Evolutionary conservation across 805 yeast species (phyloP), one percentile per base, ranked within the genome.

Genomic region (Jamesozyma piceae): DNA sequence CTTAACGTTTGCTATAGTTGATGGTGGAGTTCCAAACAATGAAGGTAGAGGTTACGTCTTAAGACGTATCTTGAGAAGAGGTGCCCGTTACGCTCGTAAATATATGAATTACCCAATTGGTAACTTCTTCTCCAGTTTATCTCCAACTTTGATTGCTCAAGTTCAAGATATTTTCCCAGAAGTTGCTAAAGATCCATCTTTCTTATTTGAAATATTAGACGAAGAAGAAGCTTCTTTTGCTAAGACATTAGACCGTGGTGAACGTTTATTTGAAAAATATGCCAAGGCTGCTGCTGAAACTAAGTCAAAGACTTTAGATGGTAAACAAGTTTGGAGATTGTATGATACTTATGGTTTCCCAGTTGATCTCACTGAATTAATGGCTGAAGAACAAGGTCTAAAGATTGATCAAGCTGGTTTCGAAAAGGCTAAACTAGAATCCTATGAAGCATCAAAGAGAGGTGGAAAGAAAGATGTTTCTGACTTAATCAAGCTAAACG

Each of bases 301-400:
- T 24, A 81, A 83, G 37, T 77, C 75, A 49, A 88, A 81, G 64
- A 75, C 82, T 32, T 74, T 92, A 49, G 77, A 84, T 38, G 99
- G 99, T 63, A 81, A 77, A 57, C 97, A 90, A 63, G 98, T 92
- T 32, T 92, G 99, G 99, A 79, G 99, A 68, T 73, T 92, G 55
- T 92, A 92, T 58, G 99, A 92, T 58, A 92, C 99, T 11, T 92
- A 90, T 60, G 99, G 99, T 45, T 92, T 92, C 83, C 99, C 99
- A 31, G 97, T 88, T 44, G 99, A 92, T 67, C 76, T 92, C 61
- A 92, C 99, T 26, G 80, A 95, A 63, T 75, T 92, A 62, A 92
- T 92, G 99, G 98, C 98, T 37, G 97, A 90, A 66, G 99, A 92
- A 68, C 86, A 92, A 46, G 95, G 95, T 17, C 75, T 92, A 55